These are phyloP conservation scores for Sordariomycetes sp. DNA, from an alignment of 2,329 filamentous ascomycete species.

Conservation along the genomic window DNA sequence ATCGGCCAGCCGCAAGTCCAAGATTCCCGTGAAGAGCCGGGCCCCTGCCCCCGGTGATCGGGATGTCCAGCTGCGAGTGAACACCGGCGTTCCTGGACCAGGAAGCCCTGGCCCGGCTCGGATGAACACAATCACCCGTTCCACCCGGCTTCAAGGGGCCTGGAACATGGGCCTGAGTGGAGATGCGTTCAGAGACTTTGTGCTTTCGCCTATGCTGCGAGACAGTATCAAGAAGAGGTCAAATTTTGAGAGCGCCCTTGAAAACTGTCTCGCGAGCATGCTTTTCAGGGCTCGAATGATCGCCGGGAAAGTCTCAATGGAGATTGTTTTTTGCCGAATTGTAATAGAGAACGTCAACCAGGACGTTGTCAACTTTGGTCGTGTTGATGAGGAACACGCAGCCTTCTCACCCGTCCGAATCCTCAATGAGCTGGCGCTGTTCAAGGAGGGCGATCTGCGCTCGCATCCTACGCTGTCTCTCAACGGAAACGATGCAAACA, in stretches of 20 bases:
- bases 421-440: background rate
- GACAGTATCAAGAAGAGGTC: background rate
- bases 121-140: background rate
- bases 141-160: constrained; percentile 3
- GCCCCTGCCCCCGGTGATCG: background rate
- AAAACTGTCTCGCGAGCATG: background rate
- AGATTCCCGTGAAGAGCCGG: background rate
- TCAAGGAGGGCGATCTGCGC: background rate
- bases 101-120: background rate
- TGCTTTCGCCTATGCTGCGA: background rate
- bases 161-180: constrained; percentile 1
- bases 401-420: background rate
- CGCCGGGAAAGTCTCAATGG: background rate
- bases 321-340: background rate
- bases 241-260: background rate
- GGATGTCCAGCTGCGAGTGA: background rate
- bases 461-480: constrained; percentile 9
- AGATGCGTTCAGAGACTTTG: background rate
- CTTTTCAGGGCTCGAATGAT: background rate
- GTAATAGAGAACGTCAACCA: constrained; percentile 4
- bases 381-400: background rate
- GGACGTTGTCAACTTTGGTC: background rate
- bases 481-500: constrained; percentile 14
- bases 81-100: background rate
- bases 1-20: background rate